Evolutionary conservation across 805 yeast genomes (phyloP).

Genomic region (Lipomyces oligophaga): DNA sequence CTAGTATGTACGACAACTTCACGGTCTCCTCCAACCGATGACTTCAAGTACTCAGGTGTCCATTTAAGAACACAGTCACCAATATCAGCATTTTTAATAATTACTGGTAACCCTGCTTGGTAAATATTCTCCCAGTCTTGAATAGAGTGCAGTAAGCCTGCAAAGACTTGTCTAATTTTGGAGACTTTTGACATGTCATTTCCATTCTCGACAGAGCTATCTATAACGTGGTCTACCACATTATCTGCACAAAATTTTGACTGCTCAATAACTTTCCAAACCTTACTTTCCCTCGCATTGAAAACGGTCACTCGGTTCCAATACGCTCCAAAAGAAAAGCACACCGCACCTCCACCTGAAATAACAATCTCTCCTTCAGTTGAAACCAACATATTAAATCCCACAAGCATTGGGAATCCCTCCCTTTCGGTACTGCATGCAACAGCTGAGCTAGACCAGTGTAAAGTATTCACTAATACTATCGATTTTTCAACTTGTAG

Average conservation of each 20-base stretch:
- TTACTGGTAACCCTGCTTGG: constrained; percentile 29
- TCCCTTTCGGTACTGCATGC: neutral
- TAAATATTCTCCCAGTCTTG: constrained; percentile 15
- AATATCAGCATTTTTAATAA: constrained; percentile 32
- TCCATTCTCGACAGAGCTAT: neutral
- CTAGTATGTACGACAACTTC: constrained; percentile 36
- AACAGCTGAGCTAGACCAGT: neutral
- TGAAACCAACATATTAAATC: constrained; percentile 23
- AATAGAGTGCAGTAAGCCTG: too few relatives aligned
- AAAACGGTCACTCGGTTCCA: constrained; percentile 40
- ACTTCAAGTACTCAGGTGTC: constrained; percentile 36
- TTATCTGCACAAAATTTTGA: too few relatives aligned
- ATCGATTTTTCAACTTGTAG: constrained; percentile 9
- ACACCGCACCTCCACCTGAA: constrained; percentile 76
- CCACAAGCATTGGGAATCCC: constrained; percentile 23
- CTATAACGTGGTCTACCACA: too few relatives aligned
- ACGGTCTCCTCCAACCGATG: constrained; percentile 32
- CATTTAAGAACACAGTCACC: constrained; percentile 35
- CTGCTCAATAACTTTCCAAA: neutral
- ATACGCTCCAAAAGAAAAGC: constrained; percentile 72
- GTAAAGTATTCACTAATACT: constrained; percentile 4
- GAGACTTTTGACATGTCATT: neutral
- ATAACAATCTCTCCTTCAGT: constrained; percentile 41
- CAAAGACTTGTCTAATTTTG: too few relatives aligned
- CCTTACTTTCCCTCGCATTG: neutral